Percentiles rank a stretch among this genome's conserved stretches.
Evolutionary conservation across 768 basidiomycete species (phyloP).

Genomic region (Collybiopsis luxurians): DNA sequence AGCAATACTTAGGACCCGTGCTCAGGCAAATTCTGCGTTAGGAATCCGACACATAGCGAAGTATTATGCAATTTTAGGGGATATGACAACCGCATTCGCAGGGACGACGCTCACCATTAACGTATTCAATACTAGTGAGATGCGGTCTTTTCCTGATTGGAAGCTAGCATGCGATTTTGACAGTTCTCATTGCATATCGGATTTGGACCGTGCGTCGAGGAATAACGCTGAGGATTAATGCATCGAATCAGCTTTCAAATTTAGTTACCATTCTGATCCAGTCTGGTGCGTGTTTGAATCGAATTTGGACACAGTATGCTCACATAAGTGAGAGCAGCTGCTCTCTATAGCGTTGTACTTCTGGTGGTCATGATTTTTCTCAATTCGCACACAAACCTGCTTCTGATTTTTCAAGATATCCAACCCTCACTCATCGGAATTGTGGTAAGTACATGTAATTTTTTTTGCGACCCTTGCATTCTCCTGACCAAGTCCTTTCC

Average conservation of each 20-base stretch:
- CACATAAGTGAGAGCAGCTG: not conserved
- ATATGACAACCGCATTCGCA: not conserved
- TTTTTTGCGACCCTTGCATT: not conserved
- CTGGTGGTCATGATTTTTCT: not conserved
- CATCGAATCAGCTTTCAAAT: not conserved
- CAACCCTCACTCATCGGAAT: not conserved
- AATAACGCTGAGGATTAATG: not conserved
- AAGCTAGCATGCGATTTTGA: not conserved
- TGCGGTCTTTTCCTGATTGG: not conserved
- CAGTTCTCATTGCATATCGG: not conserved
- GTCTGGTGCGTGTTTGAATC: too few species aligned
- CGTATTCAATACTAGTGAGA: conserved; percentile 1
- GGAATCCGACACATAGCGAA: not conserved
- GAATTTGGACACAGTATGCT: not conserved
- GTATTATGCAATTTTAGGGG: not conserved
- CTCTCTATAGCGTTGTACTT: not conserved
- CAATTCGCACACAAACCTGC: not conserved
- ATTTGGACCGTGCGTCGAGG: not conserved
- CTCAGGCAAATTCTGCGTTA: not conserved
- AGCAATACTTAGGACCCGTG: not conserved
- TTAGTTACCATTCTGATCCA: too few species aligned
- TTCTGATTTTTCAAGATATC: not conserved
- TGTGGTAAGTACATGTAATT: not conserved
- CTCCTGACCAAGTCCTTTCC: not conserved
- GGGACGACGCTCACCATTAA: not conserved